These are phyloP conservation scores for Dothideomycetes sp. DNA, from an alignment of 2,329 filamentous ascomycete genomes.

Conservation along the genomic window DNA sequence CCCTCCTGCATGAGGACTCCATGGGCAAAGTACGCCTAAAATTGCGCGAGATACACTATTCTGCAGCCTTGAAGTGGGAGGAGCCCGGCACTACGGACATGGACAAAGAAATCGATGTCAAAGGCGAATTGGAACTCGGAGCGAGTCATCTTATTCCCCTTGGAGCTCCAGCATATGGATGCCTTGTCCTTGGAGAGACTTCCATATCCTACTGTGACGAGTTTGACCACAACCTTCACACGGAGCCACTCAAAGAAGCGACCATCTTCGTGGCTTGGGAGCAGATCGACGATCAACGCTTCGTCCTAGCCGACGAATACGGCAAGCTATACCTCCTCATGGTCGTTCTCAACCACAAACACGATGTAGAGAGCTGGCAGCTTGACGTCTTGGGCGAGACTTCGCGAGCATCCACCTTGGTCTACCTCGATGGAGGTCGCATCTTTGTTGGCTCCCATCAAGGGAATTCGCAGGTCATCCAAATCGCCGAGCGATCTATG, in stretches of 20 bases:
- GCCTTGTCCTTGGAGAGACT: constrained; percentile 45
- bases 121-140: constrained; percentile 46
- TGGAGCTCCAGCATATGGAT: constrained; percentile 41
- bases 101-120: constrained; percentile 38
- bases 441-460: constrained; percentile 88
- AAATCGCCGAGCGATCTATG: constrained; percentile 49
- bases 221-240: constrained; percentile 51
- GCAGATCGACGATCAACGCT: constrained; percentile 67
- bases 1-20: constrained; percentile 54
- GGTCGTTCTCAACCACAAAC: constrained; percentile 53
- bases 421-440: constrained; percentile 62
- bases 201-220: constrained; percentile 79
- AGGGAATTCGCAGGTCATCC: constrained; percentile 78
- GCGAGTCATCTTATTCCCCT: constrained; percentile 53
- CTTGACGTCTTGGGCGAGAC: constrained; percentile 57
- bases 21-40: constrained; percentile 44
- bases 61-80: constrained; percentile 29
- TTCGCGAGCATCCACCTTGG: constrained; percentile 64
- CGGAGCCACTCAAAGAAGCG: constrained; percentile 56
- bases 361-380: constrained; percentile 61
- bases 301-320: constrained; percentile 86
- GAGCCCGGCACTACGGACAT: constrained; percentile 42
- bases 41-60: constrained; percentile 44
- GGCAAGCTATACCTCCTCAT: constrained; percentile 77
- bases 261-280: constrained; percentile 91